Conservation (phyloP, 441 rosid species). For the Cnidoscolus chayamansa region DNA sequence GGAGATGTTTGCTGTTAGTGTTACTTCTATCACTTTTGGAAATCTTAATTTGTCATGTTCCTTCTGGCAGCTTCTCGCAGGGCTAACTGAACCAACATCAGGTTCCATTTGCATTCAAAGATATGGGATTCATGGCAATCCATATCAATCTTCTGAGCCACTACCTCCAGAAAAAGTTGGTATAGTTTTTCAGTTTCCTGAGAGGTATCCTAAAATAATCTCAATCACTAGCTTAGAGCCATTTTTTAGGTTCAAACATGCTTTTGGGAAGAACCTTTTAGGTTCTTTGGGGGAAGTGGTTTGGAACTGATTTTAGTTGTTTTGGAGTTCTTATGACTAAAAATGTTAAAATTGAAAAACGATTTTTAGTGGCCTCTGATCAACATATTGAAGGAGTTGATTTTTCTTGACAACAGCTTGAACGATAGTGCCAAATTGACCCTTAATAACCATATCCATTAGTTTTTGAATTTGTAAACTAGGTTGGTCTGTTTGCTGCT, state of each 20-base stretch:
- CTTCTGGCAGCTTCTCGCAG: conserved; percentile 71
- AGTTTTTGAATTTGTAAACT: not conserved
- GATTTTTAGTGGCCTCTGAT: no score
- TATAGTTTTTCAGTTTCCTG: conserved; percentile 88
- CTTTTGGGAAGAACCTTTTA: no score
- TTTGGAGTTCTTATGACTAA: no score
- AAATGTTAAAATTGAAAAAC: no score
- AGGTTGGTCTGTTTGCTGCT: not conserved
- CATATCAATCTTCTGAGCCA: conserved; percentile 34
- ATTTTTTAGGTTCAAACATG: no score
- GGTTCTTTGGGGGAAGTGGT: no score
- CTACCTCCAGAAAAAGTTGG: conserved; percentile 74
- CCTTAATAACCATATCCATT: not conserved
- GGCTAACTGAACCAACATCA: conserved; percentile 74
- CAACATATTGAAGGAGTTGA: no score
- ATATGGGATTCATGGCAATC: conserved; percentile 57
- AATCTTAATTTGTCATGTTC: not conserved
- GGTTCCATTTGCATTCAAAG: conserved; percentile 75
- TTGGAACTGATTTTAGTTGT: no score
- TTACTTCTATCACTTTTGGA: not conserved
- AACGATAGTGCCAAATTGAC: no score
- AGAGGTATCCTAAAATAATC: conserved; percentile 16
- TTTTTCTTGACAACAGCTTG: no score
- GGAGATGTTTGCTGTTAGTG: not conserved
- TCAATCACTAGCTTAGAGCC: not conserved